phyloP scores from a whole-genome alignment of 2,329 filamentous ascomycete species.

The Fusarium compactum region DNA sequence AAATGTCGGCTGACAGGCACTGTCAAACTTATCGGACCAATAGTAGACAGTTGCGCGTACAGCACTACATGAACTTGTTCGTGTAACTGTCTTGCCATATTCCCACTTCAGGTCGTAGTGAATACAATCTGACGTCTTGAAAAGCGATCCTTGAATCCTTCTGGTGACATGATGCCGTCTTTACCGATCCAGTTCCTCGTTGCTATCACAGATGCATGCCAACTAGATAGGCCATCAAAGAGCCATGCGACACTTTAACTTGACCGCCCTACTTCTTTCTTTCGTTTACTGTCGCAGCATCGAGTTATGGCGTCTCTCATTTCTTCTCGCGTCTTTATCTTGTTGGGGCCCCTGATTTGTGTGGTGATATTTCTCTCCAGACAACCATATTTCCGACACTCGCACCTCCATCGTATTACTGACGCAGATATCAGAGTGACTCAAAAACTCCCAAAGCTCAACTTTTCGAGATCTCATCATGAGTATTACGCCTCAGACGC shows the following conservation, averaged over 20 bases:
- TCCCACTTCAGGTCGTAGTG: background rate
- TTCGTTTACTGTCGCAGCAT: background rate
- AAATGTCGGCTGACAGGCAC: slow-evolving; percentile 8
- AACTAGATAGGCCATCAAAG: background rate
- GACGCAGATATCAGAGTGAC: slow-evolving; percentile 41
- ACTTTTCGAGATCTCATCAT: slow-evolving; percentile 42
- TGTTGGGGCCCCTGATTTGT: slow-evolving; percentile 22
- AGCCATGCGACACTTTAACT: background rate
- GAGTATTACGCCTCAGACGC: slow-evolving; percentile 49
- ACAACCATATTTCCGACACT: slow-evolving; percentile 36
- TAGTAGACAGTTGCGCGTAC: background rate
- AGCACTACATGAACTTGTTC: background rate
- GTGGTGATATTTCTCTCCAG: slow-evolving; percentile 31
- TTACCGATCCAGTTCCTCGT: slow-evolving; percentile 5
- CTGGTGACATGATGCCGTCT: slow-evolving; percentile 1
- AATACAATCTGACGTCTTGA: background rate
- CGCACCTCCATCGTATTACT: slow-evolving; percentile 34
- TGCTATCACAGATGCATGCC: background rate
- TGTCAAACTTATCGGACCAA: slow-evolving; percentile 4
- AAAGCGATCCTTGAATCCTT: background rate
- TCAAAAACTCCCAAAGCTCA: slow-evolving; percentile 40
- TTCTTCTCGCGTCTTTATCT: slow-evolving; percentile 16
- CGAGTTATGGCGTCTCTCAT: slow-evolving; percentile 22
- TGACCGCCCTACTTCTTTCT: background rate
- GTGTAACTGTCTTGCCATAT: slow-evolving; percentile 3